These are phyloP conservation scores for Komagataella pseudopastoris DNA, from an alignment of 805 yeast species.

Conservation along the genomic window DNA sequence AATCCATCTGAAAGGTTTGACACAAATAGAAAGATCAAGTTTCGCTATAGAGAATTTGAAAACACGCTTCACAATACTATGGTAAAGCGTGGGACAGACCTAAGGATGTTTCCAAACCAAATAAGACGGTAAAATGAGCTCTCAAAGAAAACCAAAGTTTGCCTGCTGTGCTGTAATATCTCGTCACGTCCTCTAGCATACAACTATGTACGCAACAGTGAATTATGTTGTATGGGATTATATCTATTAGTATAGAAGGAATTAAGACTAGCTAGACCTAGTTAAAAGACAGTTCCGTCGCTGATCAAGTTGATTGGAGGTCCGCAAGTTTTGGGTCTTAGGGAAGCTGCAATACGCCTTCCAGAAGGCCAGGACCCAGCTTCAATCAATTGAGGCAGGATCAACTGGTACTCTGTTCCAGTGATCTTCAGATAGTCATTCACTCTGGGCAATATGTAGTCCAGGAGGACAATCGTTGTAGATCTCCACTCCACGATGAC, in stretches of 20 bases:
- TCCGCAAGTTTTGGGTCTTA: conserved; percentile 35
- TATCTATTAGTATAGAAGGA: not conserved
- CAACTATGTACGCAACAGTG: not conserved
- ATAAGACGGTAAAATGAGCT: not conserved
- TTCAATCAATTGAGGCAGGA: conserved; percentile 46
- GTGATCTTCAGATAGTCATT: conserved; percentile 27
- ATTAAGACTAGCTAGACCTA: not conserved
- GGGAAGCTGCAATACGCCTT: conserved; percentile 38
- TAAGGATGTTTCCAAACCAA: not conserved
- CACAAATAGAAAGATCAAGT: not conserved
- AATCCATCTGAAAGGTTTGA: not conserved
- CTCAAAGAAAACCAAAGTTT: no score
- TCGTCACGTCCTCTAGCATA: no score
- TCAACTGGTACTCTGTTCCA: conserved; percentile 18
- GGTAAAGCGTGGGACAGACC: not conserved
- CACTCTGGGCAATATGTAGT: conserved; percentile 34
- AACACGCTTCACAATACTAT: not conserved
- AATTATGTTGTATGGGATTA: not conserved
- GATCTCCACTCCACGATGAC: conserved; percentile 61
- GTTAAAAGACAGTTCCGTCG: conserved; percentile 52
- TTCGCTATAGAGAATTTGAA: not conserved
- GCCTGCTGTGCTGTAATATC: not conserved
- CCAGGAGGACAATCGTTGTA: conserved; percentile 42
- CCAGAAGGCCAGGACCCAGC: conserved; percentile 65
- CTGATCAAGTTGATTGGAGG: conserved; percentile 52